phyloP scores from a whole-genome alignment of 2,329 filamentous ascomycete genomes.

The Claviceps sp. region DNA sequence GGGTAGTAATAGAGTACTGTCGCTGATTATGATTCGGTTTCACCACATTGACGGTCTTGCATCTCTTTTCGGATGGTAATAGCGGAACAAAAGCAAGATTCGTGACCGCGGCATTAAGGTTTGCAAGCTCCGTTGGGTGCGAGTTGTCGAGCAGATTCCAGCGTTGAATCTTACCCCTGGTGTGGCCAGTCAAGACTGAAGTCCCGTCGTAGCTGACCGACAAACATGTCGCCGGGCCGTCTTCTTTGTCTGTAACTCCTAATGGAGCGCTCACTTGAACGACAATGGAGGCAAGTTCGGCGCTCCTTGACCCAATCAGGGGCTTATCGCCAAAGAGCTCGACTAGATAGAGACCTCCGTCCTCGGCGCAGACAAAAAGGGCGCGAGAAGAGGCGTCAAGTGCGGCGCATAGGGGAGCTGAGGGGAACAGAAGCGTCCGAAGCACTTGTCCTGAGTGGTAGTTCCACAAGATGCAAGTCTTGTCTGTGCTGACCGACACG shows the following conservation, averaged over 20 bases:
- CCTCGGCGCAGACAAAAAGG: slow-evolving; percentile 67
- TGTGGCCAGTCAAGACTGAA: slow-evolving; percentile 66
- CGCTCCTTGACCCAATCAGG: slow-evolving; percentile 37
- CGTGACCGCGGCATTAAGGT: slow-evolving; percentile 69
- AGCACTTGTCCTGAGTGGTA: slow-evolving; percentile 65
- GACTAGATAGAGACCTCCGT: slow-evolving; percentile 66
- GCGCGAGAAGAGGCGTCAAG: slow-evolving; percentile 76
- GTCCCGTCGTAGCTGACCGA: slow-evolving; percentile 73
- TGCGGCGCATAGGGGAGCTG: slow-evolving; percentile 55
- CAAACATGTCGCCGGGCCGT: slow-evolving; percentile 52
- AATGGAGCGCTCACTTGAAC: slow-evolving; percentile 41
- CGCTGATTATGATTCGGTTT: slow-evolving; percentile 64
- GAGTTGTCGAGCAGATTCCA: slow-evolving; percentile 69
- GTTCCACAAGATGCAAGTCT: slow-evolving; percentile 87
- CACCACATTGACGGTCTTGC: slow-evolving; percentile 48
- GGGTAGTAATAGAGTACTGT: slow-evolving; percentile 51
- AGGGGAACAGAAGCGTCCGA: slow-evolving; percentile 68
- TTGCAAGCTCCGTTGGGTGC: slow-evolving; percentile 52
- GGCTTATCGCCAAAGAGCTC: slow-evolving; percentile 52
- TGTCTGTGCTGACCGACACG: slow-evolving; percentile 72
- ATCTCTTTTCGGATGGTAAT: slow-evolving; percentile 26
- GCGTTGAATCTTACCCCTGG: slow-evolving; percentile 60
- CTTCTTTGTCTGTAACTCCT: slow-evolving; percentile 46
- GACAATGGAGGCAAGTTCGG: slow-evolving; percentile 42
- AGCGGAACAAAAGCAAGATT: slow-evolving; percentile 65